Base-by-base conservation (phyloP, 1,139 yeast genomes). In the Nadsonia starkeyi-henricii region DNA sequence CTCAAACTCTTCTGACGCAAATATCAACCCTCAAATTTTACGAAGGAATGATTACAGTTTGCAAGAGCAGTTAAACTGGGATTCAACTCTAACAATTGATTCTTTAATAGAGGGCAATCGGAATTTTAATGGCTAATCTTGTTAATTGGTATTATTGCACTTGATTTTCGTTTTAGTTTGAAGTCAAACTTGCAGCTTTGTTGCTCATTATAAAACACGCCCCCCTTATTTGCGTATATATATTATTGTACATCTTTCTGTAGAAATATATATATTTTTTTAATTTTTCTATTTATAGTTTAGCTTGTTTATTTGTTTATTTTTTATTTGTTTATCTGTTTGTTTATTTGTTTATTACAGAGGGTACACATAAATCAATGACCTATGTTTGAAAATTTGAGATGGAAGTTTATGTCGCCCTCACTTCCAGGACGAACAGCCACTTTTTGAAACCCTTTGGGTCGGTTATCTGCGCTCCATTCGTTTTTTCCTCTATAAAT, bases 381-480 rank as follows among this genome's bases (percentile, higher is more conserved):
- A 4, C 39, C 39, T 13, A 33, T 33, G 17, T 5, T 12, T 15
- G 39, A 8, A 33, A 33, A 33, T 33, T 33, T 33, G 15, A 33
- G 17, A 9, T 33, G 39, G 12, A 33, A 33, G 4, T 8, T 12
- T 13, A 33, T 15, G 12, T 33, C 73, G 42, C 66, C 71, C 44
- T 61, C 73, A 33, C 67, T 66, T 15, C 79, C 78, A 20, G 81
- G 71, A 46, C 64, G 65, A 39, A 85, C 66, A 4, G 75, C 69
- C 19, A 75, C 73, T 59, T 82, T 88, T 45, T 70, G 65, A 50
- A 69, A 72, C 37, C 72, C 69, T 1, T 67, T 64, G 2, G 85
- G 81, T 1, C 67, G 66, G 2, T 61, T 62, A 12, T 71, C 72
- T 12, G 85, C 77, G 53, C 84, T 76, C 94, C 94, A 86, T 30